A percentile compares a stretch with the other conserved stretches of the same genome.
Conservation (phyloP, 164 flowering plant genomes). For the Dillenia suffruticosa region DNA sequence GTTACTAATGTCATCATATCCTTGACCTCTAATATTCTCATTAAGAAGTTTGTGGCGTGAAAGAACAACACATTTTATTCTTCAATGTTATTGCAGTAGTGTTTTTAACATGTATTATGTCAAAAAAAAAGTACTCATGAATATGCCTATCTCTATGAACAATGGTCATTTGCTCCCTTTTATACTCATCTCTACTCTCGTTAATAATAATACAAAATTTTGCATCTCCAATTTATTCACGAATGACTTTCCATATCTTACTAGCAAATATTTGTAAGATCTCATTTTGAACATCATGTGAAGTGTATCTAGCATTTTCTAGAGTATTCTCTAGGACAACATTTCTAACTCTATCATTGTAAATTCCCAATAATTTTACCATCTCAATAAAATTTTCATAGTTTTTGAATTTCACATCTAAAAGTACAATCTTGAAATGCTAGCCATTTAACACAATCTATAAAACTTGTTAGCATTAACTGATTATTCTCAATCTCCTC, state of each 20-base stretch:
- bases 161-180: constrained; percentile 1
- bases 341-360: constrained; percentile 6
- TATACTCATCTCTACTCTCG: constrained; percentile 17
- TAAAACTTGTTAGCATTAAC: not conserved
- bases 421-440: constrained; percentile 2
- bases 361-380: not conserved
- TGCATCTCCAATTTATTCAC: constrained; percentile 5
- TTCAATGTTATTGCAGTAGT: too few relatives aligned
- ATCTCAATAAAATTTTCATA: constrained; percentile 11
- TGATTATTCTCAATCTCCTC: constrained; percentile 1
- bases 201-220: constrained; percentile 21
- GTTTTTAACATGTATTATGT: too few relatives aligned
- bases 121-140: too few relatives aligned
- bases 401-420: constrained; percentile 10
- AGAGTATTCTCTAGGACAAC: constrained; percentile 12
- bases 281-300: constrained; percentile 15
- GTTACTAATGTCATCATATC: too few relatives aligned
- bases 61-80: too few relatives aligned
- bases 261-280: constrained; percentile 4
- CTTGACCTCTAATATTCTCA: too few relatives aligned
- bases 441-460: not conserved
- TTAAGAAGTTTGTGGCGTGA: too few relatives aligned
- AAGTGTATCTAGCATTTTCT: constrained; percentile 5
- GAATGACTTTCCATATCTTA: constrained; percentile 3
- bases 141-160: too few relatives aligned